Base-by-base conservation (phyloP, 345 rosid species). In the Geranium rotundifolium region DNA sequence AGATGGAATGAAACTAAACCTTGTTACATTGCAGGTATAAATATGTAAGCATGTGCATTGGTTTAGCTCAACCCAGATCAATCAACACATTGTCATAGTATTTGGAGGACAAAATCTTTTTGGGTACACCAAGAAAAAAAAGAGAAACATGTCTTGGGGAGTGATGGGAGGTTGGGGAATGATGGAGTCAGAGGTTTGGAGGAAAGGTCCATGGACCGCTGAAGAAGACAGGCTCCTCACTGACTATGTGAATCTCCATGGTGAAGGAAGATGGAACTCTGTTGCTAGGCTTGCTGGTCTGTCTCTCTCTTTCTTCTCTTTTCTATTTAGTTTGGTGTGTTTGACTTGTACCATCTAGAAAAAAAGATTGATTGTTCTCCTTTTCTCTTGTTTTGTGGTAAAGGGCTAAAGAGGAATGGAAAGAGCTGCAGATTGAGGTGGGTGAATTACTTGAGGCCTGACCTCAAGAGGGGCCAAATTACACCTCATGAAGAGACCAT, bases 191-290 rank as follows among this genome's bases (percentile, higher is more conserved):
- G 64, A 85, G 70, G 87, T 84, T 13, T 88, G 96, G 97, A 88
- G 96, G 68, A 91, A 88, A 61, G 97, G 97, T 31, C 97, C 97
- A 8, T 91, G 97, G 96, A 91, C 96, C 66, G 80, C 86, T 52
- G 95, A 91, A 69, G 97, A 91, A 77, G 97, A 91, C 67, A 82
- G 82, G 59, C 71, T 86, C 69, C 84, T 91, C 63, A 75, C 79
- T 59, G 88, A 91, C 29, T 82, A 91, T 72, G 95, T 91, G 20
- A 70, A 75, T 64, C 13, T 77, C 59, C 96, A 91, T 61, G 97
- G 95, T 4, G 96, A 90, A 80, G 96, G 97, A 7, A 72, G 97
- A 71, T 90, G 97, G 97, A 88, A 84, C 78, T 84, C 93, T 73
- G 97, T 90, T 29, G 85, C 97, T 16, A 84, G 81, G 77, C 91